phyloP scores from a whole-genome alignment of 2,329 filamentous ascomycete species.

The Diplodia mutila region DNA sequence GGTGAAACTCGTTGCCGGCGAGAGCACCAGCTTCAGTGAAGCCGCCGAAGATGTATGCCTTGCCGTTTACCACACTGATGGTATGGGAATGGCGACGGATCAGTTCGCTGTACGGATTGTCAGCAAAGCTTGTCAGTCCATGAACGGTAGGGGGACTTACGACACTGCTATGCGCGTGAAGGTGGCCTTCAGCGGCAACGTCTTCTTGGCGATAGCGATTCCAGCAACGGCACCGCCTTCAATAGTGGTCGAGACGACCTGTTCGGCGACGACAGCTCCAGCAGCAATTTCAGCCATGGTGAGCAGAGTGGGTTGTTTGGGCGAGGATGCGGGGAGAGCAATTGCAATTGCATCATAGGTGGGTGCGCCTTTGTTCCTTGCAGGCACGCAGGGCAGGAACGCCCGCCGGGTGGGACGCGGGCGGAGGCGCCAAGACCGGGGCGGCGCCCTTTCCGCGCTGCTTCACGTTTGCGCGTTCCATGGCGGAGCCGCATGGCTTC shows the following conservation, averaged over 20 bases:
- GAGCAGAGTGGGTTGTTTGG: conserved; percentile 8
- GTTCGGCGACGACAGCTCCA: conserved; percentile 45
- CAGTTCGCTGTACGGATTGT: conserved; percentile 34
- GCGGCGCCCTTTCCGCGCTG: not conserved
- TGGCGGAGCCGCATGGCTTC: conserved; percentile 8
- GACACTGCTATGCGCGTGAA: conserved; percentile 47
- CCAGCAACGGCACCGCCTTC: conserved; percentile 45
- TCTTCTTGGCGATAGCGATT: conserved; percentile 48
- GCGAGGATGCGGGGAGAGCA: not conserved
- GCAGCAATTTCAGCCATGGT: conserved; percentile 48
- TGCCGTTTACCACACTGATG: conserved; percentile 46
- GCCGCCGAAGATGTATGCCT: conserved; percentile 52
- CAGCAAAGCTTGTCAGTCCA: conserved; percentile 24
- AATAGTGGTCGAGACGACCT: conserved; percentile 44
- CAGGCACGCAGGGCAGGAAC: conserved; percentile 1
- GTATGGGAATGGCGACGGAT: conserved; percentile 45
- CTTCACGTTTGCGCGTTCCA: not conserved
- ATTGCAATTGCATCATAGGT: conserved; percentile 19
- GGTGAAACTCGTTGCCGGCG: conserved; percentile 49
- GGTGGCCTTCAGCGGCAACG: conserved; percentile 48
- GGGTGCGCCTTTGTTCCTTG: conserved; percentile 15
- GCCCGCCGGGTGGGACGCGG: not conserved
- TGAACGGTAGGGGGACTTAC: conserved; percentile 38
- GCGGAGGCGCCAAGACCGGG: conserved; percentile 16
- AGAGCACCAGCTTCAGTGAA: conserved; percentile 40